Evolutionary conservation across 177 flowering plant species (phyloP).

Genomic region (Telopea speciosissima): DNA sequence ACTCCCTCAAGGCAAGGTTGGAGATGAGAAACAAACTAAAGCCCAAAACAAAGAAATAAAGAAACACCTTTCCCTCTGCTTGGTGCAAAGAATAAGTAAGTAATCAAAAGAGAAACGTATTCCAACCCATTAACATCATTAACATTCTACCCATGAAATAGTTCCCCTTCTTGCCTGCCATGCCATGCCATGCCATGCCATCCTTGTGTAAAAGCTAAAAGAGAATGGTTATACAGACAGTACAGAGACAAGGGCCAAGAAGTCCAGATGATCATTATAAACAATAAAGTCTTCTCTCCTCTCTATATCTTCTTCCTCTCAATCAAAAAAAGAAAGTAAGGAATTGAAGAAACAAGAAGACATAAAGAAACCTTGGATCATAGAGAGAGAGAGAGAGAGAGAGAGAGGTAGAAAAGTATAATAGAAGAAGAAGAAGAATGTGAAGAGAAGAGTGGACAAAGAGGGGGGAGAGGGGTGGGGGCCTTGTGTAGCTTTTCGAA

Average conservation of each 20-base stretch:
- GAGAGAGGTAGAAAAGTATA: slow-evolving; percentile 4
- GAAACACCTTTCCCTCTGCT: neutral
- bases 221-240: neutral
- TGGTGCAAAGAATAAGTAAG: neutral
- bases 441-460: no score
- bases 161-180: neutral
- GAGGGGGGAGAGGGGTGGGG: slow-evolving; percentile 3
- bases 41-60: neutral
- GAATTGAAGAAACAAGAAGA: no score
- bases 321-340: slow-evolving; percentile 1
- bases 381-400: neutral
- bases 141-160: no score
- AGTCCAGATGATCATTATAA: no score
- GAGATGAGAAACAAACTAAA: neutral
- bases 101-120: neutral
- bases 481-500: slow-evolving; percentile 24
- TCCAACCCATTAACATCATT: neutral
- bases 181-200: neutral
- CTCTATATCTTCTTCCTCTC: no score
- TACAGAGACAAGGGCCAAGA: no score
- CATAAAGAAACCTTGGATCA: neutral
- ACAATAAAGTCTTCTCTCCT: no score
- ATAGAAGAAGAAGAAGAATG: slow-evolving; percentile 3
- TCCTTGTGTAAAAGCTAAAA: neutral
- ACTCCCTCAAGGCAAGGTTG: neutral